Evolutionary conservation across 2,329 filamentous ascomycete species (phyloP), one percentile per base, ranked within the genome.

Genomic region (Fusarium sp.): DNA sequence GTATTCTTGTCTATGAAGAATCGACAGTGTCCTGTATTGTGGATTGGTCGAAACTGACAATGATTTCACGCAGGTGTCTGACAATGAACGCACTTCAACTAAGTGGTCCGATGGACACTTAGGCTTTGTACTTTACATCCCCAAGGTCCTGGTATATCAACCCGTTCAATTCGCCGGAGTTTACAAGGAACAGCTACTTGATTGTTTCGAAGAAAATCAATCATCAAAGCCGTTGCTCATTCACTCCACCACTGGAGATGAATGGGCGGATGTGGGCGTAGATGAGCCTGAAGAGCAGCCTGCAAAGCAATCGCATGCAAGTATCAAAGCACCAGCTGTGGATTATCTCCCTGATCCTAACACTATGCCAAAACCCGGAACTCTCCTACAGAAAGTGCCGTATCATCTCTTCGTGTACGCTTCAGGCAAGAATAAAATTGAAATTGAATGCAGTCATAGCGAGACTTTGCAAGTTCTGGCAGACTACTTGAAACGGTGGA

Each of bases 401-500:
- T 87, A 87, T 66, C 79, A 85, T 53, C 75, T 87, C 7, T 77
- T 80, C 15, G 75, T 87, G 6, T 68, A 76, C 20, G 73, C 76
- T 11, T 66, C 70, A 13, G 74, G 75, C 18, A 69, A 63, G 7
- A 64, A 68, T 10, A 72, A 69, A 22, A 77, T 86, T 11, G 79
- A 82, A 48, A 74, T 87, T 13, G 80, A 85, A 49, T 79, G 81
- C 51, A 86, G 83, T 49, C 85, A 87, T 72, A 81, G 80, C 40
- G 79, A 80, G 6, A 83, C 82, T 1, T 71, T 86, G 28, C 76
- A 82, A 53, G 73, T 86, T 17, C 69, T 87, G 8, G 76, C 78
- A 5, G 79, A 81, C 2, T 87, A 87, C 59, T 72, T 87, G 3
- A 80, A 80, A 72, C 80, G 80, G 36, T 86, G 84, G 84, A 82